phyloP scores from a whole-genome alignment of 306 rosid species.

The Trifolium dubium region DNA sequence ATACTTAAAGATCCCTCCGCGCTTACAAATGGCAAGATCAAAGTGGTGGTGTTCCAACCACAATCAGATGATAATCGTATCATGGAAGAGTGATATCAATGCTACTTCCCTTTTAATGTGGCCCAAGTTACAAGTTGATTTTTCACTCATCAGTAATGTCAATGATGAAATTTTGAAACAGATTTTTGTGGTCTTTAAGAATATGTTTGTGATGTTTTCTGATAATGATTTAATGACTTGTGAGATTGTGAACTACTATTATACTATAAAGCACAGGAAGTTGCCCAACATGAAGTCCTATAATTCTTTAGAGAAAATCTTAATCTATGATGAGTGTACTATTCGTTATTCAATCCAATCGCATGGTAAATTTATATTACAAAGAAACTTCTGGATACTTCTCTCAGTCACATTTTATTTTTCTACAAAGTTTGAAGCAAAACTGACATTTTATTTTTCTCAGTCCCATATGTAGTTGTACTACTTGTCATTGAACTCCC shows the following conservation, averaged over 20 bases:
- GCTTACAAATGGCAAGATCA: conserved; percentile 54
- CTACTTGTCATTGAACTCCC: too few species aligned
- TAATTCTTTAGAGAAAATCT: too few species aligned
- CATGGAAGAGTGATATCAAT: conserved; percentile 72
- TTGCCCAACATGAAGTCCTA: too few species aligned
- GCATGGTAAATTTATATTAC: too few species aligned
- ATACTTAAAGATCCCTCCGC: conserved; percentile 65
- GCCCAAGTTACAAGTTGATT: conserved; percentile 5
- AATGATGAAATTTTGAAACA: conserved; percentile 18
- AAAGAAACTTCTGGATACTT: too few species aligned
- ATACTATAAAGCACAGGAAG: too few species aligned
- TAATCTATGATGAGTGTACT: too few species aligned
- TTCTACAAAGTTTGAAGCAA: too few species aligned
- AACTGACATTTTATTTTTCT: too few species aligned
- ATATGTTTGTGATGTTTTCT: neutral
- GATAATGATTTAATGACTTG: neutral
- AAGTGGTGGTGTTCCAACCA: conserved; percentile 51
- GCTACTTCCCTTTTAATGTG: neutral
- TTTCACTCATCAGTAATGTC: neutral
- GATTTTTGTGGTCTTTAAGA: conserved; percentile 13
- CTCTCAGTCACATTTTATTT: too few species aligned
- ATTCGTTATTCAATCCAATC: too few species aligned
- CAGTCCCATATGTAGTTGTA: too few species aligned
- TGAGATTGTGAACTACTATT: neutral
- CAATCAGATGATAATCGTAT: conserved; percentile 46